A percentile compares a stretch with the other conserved stretches of the same genome.
Evolutionary conservation across 2,329 filamentous ascomycete genomes (phyloP).

Genomic region (Sarocladiaceae sp.): DNA sequence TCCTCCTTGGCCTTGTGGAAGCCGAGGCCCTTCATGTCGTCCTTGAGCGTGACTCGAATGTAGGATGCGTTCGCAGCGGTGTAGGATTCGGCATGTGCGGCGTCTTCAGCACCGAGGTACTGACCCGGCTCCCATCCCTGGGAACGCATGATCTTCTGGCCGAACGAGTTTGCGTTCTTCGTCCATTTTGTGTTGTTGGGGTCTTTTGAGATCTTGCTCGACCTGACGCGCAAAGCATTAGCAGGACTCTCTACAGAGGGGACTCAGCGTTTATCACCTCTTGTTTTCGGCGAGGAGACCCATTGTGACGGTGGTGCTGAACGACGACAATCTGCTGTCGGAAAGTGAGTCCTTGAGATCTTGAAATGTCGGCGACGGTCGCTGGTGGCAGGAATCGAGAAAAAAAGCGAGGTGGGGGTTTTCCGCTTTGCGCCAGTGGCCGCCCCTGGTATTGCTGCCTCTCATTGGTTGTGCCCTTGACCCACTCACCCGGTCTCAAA

Average conservation of each 20-base stretch:
- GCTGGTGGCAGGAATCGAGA: conserved; percentile 1
- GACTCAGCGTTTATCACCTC: conserved; percentile 20
- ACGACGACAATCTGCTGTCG: background rate
- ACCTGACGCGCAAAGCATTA: conserved; percentile 16
- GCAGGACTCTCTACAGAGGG: too few relatives aligned
- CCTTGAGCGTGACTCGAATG: conserved; percentile 79
- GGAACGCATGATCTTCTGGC: conserved; percentile 78
- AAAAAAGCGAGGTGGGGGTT: conserved; percentile 26
- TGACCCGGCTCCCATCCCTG: conserved; percentile 89
- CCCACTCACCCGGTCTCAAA: conserved; percentile 8
- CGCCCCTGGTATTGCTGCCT: conserved; percentile 17
- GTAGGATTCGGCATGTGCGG: conserved; percentile 68
- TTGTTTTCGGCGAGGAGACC: conserved; percentile 30
- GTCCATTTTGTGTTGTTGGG: conserved; percentile 96
- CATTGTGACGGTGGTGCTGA: conserved; percentile 19
- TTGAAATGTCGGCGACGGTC: background rate
- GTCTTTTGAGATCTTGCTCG: conserved; percentile 73
- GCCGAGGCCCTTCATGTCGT: conserved; percentile 85
- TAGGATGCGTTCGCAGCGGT: conserved; percentile 77
- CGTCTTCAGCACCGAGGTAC: conserved; percentile 71
- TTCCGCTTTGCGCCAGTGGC: background rate
- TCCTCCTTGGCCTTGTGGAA: conserved; percentile 70
- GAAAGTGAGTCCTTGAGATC: background rate
- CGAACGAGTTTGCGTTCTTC: conserved; percentile 73
- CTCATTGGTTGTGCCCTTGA: conserved; percentile 18